Conservation (phyloP, 306 rosid species). For the Elaeagnus macrophylla region DNA sequence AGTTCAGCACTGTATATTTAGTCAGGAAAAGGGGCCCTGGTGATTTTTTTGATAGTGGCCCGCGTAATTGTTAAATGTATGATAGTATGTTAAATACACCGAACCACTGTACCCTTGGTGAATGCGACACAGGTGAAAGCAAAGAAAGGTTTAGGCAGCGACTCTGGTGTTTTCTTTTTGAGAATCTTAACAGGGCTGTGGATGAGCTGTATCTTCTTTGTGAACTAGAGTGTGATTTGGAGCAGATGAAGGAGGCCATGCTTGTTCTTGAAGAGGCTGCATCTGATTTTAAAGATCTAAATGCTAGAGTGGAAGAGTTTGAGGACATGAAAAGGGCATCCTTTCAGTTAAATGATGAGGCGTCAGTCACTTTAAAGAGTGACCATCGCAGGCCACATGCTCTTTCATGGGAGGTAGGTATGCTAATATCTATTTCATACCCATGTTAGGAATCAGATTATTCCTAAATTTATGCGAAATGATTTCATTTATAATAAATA, state of each 20-base stretch:
- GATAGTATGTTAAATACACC: constrained; percentile 36
- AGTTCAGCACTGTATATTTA: no score
- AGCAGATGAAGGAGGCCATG: constrained; percentile 96
- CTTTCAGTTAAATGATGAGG: constrained; percentile 53
- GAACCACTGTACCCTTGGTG: constrained; percentile 43
- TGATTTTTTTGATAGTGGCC: constrained; percentile 8
- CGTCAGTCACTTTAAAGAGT: constrained; percentile 65
- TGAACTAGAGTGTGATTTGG: constrained; percentile 89
- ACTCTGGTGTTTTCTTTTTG: constrained; percentile 97
- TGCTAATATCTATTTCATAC: constrained; percentile 14
- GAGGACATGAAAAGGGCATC: constrained; percentile 77
- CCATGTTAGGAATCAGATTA: constrained; percentile 12
- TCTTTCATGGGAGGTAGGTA: constrained; percentile 95
- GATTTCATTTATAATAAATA: no score
- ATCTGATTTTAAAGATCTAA: constrained; percentile 85
- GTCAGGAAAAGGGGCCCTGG: no score
- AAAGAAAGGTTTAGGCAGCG: constrained; percentile 96
- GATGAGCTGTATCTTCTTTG: constrained; percentile 99
- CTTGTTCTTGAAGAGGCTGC: constrained; percentile 97
- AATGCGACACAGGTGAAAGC: constrained; percentile 65
- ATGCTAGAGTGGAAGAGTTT: constrained; percentile 79
- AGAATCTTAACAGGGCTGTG: constrained; percentile 96
- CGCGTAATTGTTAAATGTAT: constrained; percentile 24
- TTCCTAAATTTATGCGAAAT: constrained; percentile 17
- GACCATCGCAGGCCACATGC: constrained; percentile 98